A percentile compares a stretch with the other conserved stretches of the same genome.
Conservation (phyloP, 495 filamentous ascomycete species). For the Neurospora sp. region DNA sequence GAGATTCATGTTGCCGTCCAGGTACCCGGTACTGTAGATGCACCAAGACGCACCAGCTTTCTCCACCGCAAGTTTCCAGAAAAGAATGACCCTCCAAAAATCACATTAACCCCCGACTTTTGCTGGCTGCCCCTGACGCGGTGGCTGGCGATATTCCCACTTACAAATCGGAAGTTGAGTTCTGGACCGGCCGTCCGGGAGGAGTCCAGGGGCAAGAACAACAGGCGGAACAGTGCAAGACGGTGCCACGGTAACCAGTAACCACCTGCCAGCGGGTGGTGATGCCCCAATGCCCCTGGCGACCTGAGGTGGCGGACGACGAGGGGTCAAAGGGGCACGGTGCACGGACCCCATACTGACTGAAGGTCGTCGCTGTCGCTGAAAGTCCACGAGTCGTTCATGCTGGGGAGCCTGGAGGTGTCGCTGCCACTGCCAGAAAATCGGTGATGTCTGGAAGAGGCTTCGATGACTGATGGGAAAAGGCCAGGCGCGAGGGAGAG, state of each 20-base stretch:
- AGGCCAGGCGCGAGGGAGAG: background rate
- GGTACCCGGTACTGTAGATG: background rate
- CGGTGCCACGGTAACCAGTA: background rate
- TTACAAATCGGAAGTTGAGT: background rate
- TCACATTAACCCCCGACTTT: background rate
- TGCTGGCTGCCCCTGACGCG: background rate
- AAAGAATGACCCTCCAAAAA: background rate
- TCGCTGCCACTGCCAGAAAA: background rate
- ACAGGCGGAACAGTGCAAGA: background rate
- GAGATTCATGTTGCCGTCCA: background rate
- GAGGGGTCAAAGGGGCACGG: background rate
- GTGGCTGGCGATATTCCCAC: background rate
- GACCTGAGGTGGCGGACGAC: background rate
- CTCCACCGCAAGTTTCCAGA: background rate
- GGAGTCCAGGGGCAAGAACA: background rate
- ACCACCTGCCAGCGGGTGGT: background rate
- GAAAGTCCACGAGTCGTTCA: background rate
- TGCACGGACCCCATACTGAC: background rate
- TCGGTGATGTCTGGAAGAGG: background rate
- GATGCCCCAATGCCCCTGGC: background rate
- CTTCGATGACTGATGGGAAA: background rate
- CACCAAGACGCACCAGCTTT: background rate
- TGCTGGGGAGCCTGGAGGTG: background rate
- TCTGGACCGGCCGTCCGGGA: background rate
- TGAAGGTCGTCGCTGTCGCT: background rate